Conservation (phyloP, 805 yeast genomes). For the Candida morakotiae region DNA sequence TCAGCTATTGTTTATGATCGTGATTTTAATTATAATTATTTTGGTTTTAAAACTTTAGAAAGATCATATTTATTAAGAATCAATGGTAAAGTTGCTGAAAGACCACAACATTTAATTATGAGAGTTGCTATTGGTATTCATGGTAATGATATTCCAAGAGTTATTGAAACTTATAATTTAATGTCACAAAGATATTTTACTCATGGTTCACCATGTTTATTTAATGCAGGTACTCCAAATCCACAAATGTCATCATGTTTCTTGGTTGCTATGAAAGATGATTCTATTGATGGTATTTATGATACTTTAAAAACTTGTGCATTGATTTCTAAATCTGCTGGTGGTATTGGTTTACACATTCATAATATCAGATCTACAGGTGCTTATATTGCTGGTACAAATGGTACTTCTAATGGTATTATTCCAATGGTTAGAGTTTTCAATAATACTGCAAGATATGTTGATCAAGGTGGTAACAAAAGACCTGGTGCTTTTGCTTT, state of each 20-base stretch:
- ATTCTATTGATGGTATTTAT: constrained; percentile 60
- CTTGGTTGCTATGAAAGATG: constrained; percentile 60
- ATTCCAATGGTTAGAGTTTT: constrained; percentile 62
- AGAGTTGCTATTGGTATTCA: constrained; percentile 61
- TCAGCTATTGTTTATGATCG: constrained; percentile 44
- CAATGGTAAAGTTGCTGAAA: constrained; percentile 55
- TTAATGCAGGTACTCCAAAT: constrained; percentile 58
- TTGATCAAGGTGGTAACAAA: constrained; percentile 64
- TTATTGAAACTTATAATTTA: constrained; percentile 52
- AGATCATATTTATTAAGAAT: constrained; percentile 53
- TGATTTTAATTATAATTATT: constrained; percentile 54
- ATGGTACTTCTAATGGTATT: constrained; percentile 60
- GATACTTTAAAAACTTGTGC: constrained; percentile 60
- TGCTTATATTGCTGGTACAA: constrained; percentile 58
- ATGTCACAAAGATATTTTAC: constrained; percentile 59
- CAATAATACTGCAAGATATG: constrained; percentile 61
- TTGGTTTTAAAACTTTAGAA: constrained; percentile 60
- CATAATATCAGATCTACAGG: constrained; percentile 59
- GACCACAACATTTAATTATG: constrained; percentile 61
- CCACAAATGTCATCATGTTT: constrained; percentile 63
- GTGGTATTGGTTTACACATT: constrained; percentile 61
- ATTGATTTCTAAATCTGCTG: constrained; percentile 58
- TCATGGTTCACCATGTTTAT: constrained; percentile 60
- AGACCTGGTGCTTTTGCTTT: constrained; percentile 64
- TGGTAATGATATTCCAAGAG: constrained; percentile 49